Percentiles rank a stretch among this genome's conserved stretches.
Conservation (phyloP, 1,139 yeast species). For the Suhomyces panamericanus region DNA sequence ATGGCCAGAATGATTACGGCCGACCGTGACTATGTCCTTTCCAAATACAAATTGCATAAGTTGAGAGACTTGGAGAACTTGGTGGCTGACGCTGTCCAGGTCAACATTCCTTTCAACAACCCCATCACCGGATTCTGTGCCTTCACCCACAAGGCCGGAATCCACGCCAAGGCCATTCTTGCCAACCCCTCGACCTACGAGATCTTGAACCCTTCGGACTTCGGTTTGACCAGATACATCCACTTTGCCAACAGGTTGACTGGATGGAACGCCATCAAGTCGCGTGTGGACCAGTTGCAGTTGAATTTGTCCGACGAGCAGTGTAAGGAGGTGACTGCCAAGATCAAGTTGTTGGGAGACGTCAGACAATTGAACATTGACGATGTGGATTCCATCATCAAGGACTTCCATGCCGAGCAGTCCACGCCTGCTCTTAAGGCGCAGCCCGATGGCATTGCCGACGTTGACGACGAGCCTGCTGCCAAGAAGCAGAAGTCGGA, state of each 20-base stretch:
- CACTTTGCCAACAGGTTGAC: constrained; percentile 61
- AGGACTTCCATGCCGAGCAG: constrained; percentile 43
- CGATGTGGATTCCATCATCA: constrained; percentile 50
- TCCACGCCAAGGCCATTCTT: constrained; percentile 60
- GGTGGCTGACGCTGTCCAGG: constrained; percentile 60
- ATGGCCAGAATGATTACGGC: constrained; percentile 66
- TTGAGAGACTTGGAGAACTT: constrained; percentile 57
- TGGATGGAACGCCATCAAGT: constrained; percentile 55
- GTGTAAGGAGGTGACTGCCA: constrained; percentile 54
- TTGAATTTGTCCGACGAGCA: constrained; percentile 54
- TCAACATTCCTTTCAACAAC: constrained; percentile 58
- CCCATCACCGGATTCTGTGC: constrained; percentile 66
- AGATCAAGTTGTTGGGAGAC: constrained; percentile 58
- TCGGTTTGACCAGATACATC: constrained; percentile 57
- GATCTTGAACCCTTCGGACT: constrained; percentile 56
- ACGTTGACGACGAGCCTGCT: constrained; percentile 31
- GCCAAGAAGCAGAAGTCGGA: constrained; percentile 40
- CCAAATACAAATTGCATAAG: constrained; percentile 55
- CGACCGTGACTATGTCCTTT: constrained; percentile 56
- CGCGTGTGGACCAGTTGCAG: constrained; percentile 50
- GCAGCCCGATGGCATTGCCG: constrained; percentile 23
- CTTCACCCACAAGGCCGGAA: constrained; percentile 62
- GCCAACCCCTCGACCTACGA: constrained; percentile 63
- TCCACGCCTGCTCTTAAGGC: constrained; percentile 25
- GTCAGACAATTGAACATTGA: constrained; percentile 50